phyloP scores from a whole-genome alignment of 345 rosid genomes.

The Citrus reticulata region DNA sequence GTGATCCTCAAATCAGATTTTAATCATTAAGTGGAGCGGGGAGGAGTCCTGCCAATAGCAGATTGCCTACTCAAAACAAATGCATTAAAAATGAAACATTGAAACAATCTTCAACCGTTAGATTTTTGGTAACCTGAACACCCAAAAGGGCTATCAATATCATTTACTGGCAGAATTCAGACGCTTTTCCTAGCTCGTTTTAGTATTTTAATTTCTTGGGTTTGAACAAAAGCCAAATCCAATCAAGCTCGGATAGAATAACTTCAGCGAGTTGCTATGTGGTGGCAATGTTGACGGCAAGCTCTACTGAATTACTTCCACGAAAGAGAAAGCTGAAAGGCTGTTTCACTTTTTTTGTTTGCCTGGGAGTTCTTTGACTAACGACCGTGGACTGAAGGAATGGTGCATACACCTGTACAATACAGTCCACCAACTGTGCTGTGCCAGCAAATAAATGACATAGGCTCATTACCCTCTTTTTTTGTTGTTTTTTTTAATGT shows the following conservation, averaged over 20 bases:
- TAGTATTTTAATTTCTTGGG: background rate
- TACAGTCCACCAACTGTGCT: no score
- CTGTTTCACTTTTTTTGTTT: background rate
- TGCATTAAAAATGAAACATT: background rate
- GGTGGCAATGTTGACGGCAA: background rate
- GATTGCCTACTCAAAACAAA: slow-evolving; percentile 11
- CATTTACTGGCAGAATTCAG: background rate
- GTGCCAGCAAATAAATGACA: no score
- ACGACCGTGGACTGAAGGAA: no score
- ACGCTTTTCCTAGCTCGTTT: background rate
- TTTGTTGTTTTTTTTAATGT: no score
- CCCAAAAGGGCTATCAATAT: background rate
- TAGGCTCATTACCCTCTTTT: no score
- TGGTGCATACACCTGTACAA: no score
- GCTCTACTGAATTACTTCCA: background rate
- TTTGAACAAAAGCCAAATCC: background rate
- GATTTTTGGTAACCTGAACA: background rate
- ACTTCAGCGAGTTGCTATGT: background rate
- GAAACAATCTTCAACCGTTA: background rate
- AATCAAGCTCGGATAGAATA: background rate
- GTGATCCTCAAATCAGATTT: background rate
- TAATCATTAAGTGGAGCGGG: background rate
- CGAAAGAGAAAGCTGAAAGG: background rate
- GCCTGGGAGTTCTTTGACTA: background rate
- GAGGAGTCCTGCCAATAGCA: background rate